Evolutionary conservation across 2,329 filamentous ascomycete species (phyloP).

Genomic region (Fusarium sp.): DNA sequence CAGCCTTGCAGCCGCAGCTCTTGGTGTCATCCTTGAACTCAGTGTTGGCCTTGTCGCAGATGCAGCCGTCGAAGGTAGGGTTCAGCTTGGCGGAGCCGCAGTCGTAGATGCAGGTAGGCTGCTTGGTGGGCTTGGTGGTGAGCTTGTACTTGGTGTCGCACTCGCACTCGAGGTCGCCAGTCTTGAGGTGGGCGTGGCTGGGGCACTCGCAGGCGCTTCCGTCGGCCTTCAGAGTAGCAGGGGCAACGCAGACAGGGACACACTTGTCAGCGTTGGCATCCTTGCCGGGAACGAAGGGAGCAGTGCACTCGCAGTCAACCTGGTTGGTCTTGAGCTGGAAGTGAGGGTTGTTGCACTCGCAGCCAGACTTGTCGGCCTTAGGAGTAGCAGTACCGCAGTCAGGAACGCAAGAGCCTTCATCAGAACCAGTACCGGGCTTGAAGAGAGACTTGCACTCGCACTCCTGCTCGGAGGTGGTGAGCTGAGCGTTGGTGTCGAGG

Average conservation of each 20-base stretch:
- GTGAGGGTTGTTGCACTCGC: neutral
- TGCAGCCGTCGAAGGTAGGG: neutral
- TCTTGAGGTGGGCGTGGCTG: neutral
- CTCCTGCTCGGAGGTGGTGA: neutral
- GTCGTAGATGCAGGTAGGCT: neutral
- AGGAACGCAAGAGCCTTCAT: neutral
- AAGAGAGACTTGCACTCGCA: neutral
- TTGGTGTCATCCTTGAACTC: neutral
- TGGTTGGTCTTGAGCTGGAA: neutral
- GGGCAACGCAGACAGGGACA: neutral
- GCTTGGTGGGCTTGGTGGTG: neutral
- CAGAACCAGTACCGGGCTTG: neutral
- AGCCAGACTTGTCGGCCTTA: neutral
- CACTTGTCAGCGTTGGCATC: neutral
- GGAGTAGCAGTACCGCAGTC: neutral
- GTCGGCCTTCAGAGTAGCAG: neutral
- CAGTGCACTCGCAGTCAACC: neutral
- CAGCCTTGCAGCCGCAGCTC: neutral
- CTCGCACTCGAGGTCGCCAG: neutral
- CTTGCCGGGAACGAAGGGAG: neutral
- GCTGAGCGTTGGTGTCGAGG: neutral
- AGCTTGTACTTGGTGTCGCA: neutral
- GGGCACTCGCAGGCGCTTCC: neutral
- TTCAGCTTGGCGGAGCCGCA: conserved; percentile 1
- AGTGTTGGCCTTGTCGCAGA: conserved; percentile 1